Evolutionary conservation across 768 basidiomycete genomes (phyloP), one percentile per base, ranked within the genome.

Genomic region (Amanita muscaria): DNA sequence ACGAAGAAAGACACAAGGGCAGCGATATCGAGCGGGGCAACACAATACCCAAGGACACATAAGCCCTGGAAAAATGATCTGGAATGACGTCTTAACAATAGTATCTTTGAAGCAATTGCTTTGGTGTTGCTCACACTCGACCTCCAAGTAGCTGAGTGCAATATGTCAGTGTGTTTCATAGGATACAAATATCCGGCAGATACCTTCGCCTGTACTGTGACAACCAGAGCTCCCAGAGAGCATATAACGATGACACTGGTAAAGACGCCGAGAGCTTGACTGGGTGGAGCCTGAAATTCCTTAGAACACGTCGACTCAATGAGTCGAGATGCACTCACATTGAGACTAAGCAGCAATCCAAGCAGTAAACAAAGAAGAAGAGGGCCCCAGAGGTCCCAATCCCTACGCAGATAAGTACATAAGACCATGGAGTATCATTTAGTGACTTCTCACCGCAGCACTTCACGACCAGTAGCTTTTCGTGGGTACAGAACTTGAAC

Each of bases 371-470:
- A 89, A 31, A 92, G 72, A 19, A 97, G 72, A 2, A 97, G 70
- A 9, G 93, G 93, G 3, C 93, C 93, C 94, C 94, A 98, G 19
- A 98, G 73, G 64, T 98, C 94, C 94, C 93, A 98, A 59, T 97
- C 93, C 51, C 91, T 91, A 47, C n/a, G 19, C n/a, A 33, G 15
- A 36, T 22, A 5, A 40, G 19, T n/a, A n/a, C n/a, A n/a, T 48
- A 38, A 16, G 40, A 33, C 11, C 4, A 29, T 15, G 15, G 27
- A n/a, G 31, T 10, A 45, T 23, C 27, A 25, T 14, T 12, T 40
- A 46, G 9, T 8, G 34, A 19, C 43, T 37, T 49, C 72, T 43
- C 33, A 88, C 93, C 73, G 76, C 36, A 92, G 65, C 4, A 92
- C 87, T 66, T 92, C 91, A 38, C 88, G 80, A 9, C 79, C 79